A percentile compares a stretch with the other conserved stretches of the same genome.
These are phyloP conservation scores for Aspergillus coremiiformis DNA, from an alignment of 495 filamentous ascomycete species.

Conservation along the genomic window DNA sequence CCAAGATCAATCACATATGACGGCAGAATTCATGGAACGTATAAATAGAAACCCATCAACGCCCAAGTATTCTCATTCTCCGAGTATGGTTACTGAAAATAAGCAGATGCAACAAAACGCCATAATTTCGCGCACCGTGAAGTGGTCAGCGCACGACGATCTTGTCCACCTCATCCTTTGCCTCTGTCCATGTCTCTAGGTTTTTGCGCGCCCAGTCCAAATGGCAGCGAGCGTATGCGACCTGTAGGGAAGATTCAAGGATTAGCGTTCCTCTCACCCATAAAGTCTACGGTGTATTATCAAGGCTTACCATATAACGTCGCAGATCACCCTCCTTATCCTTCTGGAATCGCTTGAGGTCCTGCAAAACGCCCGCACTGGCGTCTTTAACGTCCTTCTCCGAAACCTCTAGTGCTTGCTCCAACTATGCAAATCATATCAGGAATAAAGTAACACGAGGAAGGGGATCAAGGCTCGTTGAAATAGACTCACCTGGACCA, in stretches of 20 bases:
- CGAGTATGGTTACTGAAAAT: not conserved
- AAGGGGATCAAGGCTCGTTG: not conserved
- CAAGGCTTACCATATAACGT: slow-evolving; percentile 77
- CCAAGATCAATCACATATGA: not conserved
- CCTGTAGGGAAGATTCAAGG: slow-evolving; percentile 41
- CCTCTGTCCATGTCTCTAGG: slow-evolving; percentile 92
- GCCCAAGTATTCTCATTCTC: slow-evolving; percentile 4
- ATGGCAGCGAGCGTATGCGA: slow-evolving; percentile 88
- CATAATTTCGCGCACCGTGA: not conserved
- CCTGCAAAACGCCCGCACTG: slow-evolving; percentile 74
- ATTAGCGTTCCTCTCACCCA: not conserved
- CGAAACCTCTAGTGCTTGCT: slow-evolving; percentile 79
- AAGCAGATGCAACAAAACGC: not conserved
- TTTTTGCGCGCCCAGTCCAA: slow-evolving; percentile 99
- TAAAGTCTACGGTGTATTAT: not conserved
- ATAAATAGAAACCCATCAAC: slow-evolving; percentile 12
- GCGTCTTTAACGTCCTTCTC: slow-evolving; percentile 89
- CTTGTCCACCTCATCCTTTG: slow-evolving; percentile 85
- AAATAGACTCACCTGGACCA: slow-evolving; percentile 46
- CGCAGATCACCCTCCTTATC: slow-evolving; percentile 93
- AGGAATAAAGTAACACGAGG: not conserved
- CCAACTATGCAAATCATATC: slow-evolving; percentile 49
- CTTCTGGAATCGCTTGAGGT: slow-evolving; percentile 83
- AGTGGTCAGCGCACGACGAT: slow-evolving; percentile 52
- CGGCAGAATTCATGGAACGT: not conserved